Evolutionary conservation across 2,329 filamentous ascomycete genomes (phyloP).

Genomic region (Aspergillus caelatus): DNA sequence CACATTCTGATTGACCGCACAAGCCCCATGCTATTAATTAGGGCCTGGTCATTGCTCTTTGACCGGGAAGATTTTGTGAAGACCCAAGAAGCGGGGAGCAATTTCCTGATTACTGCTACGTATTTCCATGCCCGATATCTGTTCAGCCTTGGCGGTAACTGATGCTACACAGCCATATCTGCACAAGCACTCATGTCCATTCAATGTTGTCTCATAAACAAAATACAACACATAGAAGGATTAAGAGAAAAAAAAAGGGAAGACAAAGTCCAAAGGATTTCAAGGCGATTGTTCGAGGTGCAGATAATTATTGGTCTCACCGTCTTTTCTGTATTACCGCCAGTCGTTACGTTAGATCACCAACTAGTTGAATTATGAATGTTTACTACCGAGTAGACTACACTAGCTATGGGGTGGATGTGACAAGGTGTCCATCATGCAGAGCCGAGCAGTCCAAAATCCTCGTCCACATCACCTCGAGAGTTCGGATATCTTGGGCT

Average conservation of each 20-base stretch:
- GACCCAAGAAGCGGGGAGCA: slow-evolving; percentile 13
- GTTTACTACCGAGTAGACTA: slow-evolving; percentile 5
- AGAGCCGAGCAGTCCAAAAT: slow-evolving; percentile 18
- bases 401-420: slow-evolving; percentile 21
- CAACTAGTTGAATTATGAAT: slow-evolving; percentile 10
- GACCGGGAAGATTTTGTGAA: slow-evolving; percentile 13
- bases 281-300: not conserved
- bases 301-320: slow-evolving; percentile 9
- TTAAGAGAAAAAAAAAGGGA: not conserved
- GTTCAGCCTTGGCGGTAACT: not conserved
- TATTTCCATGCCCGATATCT: not conserved
- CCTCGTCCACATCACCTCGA: slow-evolving; percentile 6
- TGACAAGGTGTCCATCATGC: slow-evolving; percentile 22
- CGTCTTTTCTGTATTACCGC: slow-evolving; percentile 11
- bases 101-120: not conserved
- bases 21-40: slow-evolving; percentile 1
- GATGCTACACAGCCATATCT: slow-evolving; percentile 2
- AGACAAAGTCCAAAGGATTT: not conserved
- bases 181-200: not conserved
- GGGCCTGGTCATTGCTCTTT: slow-evolving; percentile 1
- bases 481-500: slow-evolving; percentile 4
- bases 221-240: not conserved
- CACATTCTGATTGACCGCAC: slow-evolving; percentile 19
- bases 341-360: not conserved
- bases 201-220: not conserved